Base-by-base conservation (phyloP, 2,329 filamentous ascomycete species). In the Stemphylium beticola region DNA sequence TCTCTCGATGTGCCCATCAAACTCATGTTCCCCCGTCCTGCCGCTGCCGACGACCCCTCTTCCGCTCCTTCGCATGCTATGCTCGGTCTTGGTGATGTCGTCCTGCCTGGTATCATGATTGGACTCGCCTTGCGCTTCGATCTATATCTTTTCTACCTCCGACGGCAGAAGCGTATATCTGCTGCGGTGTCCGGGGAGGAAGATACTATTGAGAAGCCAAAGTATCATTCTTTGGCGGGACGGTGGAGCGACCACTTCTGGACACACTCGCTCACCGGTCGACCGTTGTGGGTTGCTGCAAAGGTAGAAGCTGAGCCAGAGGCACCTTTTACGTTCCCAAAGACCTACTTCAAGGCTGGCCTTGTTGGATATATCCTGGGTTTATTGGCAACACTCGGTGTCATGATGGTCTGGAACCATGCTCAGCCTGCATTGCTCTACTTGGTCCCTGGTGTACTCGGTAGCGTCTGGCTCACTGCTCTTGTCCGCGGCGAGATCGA, bases 1-100 rank as follows among this genome's bases (percentile, higher is more conserved):
- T 89, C 88, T 36, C 81, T 99, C 22, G 93, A 99, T 63, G 90
- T 93, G 0, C 95, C 93, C 0, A 95, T 97, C 74, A 98, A 97
- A 73, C 84, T 99, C 7, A 83, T 95, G 4, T 96, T 96, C 59
- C 87, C 90, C 1, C 83, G 84, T n/a, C 87, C 88, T 6, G 73
- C 79, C 3, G 71, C 76, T 31, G 73, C 80, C n/a, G 74, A 74
- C 6, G 75, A 78, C n/a, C 77, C 77, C 11, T 70, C 78, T 7
- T 71, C 72, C 4, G 66, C 74, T 34, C 64, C 66, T 55, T 74
- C 79, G 22, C 69, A 83, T 63, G 83, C 91, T 48, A 96, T 98
- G 84, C 86, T 99, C 7, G 93, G 93, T 0, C 82, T 98, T 0
- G 93, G 93, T n/a, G 93, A 99, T 70, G 90, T 99, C 53, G 90